Percentiles rank a stretch among this genome's conserved stretches.
phyloP scores from a whole-genome alignment of 345 rosid species.

The Lenwebbia sp. region DNA sequence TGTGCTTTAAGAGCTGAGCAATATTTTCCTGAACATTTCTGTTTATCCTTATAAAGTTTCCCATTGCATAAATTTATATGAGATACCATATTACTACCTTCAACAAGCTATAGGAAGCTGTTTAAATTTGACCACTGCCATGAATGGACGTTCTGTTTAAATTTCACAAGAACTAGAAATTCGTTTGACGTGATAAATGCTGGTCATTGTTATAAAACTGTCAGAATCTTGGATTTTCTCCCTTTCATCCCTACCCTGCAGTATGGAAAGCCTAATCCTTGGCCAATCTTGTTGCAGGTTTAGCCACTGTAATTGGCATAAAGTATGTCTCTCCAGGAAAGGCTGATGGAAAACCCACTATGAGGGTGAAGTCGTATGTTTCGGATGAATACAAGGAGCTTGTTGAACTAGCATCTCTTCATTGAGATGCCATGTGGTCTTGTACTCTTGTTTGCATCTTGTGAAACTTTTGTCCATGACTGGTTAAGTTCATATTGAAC shows the following conservation, averaged over 20 bases:
- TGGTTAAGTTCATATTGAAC: neutral
- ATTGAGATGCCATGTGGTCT: slow-evolving; percentile 13
- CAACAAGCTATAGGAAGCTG: neutral
- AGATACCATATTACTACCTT: neutral
- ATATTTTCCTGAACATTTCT: neutral
- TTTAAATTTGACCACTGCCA: neutral
- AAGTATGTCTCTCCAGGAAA: slow-evolving; percentile 55
- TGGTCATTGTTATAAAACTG: neutral
- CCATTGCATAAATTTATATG: neutral
- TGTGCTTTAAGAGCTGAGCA: neutral
- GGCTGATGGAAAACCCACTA: slow-evolving; percentile 6
- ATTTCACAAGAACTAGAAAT: neutral
- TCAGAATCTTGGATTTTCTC: neutral
- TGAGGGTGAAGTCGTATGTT: slow-evolving; percentile 80
- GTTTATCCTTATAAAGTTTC: neutral
- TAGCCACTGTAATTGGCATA: slow-evolving; percentile 76
- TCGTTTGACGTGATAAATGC: neutral
- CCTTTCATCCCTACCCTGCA: neutral
- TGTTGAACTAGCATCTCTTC: slow-evolving; percentile 45
- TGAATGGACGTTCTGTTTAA: neutral
- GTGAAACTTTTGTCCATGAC: neutral
- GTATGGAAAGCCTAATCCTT: neutral
- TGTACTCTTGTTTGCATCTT: neutral
- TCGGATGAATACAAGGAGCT: slow-evolving; percentile 49
- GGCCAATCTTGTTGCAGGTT: slow-evolving; percentile 28